A percentile compares a stretch with the other conserved stretches of the same genome.
Evolutionary conservation across 148 eudicot species (phyloP).

Genomic region (Drosera capensis): DNA sequence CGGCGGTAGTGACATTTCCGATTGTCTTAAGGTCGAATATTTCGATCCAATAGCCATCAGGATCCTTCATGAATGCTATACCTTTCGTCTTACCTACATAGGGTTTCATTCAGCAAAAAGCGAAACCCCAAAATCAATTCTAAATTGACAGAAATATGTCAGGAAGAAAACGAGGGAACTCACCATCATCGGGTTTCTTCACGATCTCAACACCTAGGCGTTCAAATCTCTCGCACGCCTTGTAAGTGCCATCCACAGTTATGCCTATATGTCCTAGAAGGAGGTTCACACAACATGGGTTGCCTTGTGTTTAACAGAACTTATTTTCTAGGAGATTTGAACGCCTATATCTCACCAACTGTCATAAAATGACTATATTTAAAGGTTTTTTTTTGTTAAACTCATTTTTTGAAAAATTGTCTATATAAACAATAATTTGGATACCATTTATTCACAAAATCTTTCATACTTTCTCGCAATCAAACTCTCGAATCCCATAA

Average conservation of each 20-base stretch:
- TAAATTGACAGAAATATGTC: not conserved
- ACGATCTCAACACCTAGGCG: slow-evolving; percentile 66
- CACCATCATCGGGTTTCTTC: slow-evolving; percentile 87
- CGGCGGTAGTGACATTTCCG: slow-evolving; percentile 21
- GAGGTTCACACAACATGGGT: slow-evolving; percentile 6
- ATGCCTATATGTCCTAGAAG: slow-evolving; percentile 83
- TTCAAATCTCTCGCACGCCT: slow-evolving; percentile 86
- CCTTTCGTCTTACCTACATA: slow-evolving; percentile 72
- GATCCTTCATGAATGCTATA: slow-evolving; percentile 89
- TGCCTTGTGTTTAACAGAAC: too few relatives aligned
- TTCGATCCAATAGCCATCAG: slow-evolving; percentile 97
- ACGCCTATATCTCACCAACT: too few relatives aligned
- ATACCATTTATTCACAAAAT: too few relatives aligned
- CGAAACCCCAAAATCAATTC: not conserved
- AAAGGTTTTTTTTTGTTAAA: too few relatives aligned
- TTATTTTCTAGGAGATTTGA: too few relatives aligned
- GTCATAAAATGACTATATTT: too few relatives aligned
- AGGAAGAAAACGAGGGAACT: not conserved
- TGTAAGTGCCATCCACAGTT: slow-evolving; percentile 81
- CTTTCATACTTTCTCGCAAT: too few relatives aligned
- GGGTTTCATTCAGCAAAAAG: not conserved
- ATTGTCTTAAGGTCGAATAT: slow-evolving; percentile 60
- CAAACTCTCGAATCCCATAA: too few relatives aligned
- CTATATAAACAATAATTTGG: too few relatives aligned
- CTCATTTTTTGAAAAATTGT: too few relatives aligned